phyloP scores from a whole-genome alignment of 73 alveolate genomes.

The Paramecium biaurelia region DNA sequence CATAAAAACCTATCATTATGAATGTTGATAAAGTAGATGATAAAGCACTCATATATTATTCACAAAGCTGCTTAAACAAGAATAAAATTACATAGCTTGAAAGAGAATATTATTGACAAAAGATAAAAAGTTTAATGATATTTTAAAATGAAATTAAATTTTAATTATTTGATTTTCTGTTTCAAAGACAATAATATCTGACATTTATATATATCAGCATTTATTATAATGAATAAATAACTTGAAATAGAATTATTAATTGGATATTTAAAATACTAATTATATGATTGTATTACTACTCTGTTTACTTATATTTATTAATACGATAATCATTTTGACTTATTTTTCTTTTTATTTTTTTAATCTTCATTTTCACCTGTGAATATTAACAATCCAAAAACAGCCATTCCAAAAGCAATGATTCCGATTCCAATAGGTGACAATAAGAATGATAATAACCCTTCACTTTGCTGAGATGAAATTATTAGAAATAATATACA shows the following conservation, averaged over 20 bases:
- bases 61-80: too few relatives aligned
- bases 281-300: not conserved
- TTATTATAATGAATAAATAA: too few relatives aligned
- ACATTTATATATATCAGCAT: not conserved
- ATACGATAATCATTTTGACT: not conserved
- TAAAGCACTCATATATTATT: too few relatives aligned
- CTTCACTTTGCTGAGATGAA: not conserved
- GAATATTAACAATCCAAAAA: not conserved
- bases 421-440: slow-evolving; percentile 27
- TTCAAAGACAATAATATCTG: not conserved
- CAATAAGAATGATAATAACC: not conserved
- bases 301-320: not conserved
- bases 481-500: not conserved
- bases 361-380: not conserved
- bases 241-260: not conserved
- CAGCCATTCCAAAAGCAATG: not conserved
- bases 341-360: not conserved
- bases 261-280: not conserved
- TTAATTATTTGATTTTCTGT: not conserved
- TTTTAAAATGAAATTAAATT: too few relatives aligned
- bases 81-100: too few relatives aligned
- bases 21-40: not conserved
- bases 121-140: too few relatives aligned
- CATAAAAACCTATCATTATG: not conserved
- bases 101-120: too few relatives aligned